phyloP scores from a whole-genome alignment of 331 rosid species.

The Prunus yedoensis region DNA sequence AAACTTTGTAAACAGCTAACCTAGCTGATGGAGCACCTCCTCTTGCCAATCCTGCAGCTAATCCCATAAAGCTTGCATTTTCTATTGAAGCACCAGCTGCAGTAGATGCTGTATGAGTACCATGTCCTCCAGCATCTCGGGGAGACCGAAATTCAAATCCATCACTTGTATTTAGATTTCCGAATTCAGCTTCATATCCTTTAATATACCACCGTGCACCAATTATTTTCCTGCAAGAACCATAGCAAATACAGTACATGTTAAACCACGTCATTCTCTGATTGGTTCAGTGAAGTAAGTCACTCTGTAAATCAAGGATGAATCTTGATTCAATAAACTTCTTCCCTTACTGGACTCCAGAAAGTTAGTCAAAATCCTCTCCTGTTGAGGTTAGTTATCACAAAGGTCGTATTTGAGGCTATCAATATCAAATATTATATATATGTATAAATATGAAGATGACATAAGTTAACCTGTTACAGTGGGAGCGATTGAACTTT shows the following conservation, averaged over 20 bases:
- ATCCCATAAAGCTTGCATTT: slow-evolving; percentile 48
- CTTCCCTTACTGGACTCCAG: neutral
- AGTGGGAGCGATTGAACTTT: slow-evolving; percentile 39
- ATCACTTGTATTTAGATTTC: slow-evolving; percentile 44
- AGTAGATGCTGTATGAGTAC: slow-evolving; percentile 66
- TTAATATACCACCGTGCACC: slow-evolving; percentile 70
- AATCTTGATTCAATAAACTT: neutral
- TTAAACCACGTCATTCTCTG: neutral
- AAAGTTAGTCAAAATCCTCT: neutral
- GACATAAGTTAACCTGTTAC: slow-evolving; percentile 42
- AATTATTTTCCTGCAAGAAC: slow-evolving; percentile 53
- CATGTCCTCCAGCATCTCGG: slow-evolving; percentile 60
- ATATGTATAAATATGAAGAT: neutral
- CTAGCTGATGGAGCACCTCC: slow-evolving; percentile 71
- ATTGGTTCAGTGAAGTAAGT: neutral
- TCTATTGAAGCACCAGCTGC: slow-evolving; percentile 51
- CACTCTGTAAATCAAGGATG: neutral
- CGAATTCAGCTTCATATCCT: slow-evolving; percentile 71
- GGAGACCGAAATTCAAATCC: slow-evolving; percentile 51
- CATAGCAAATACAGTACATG: neutral
- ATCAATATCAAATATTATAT: neutral
- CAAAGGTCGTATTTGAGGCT: neutral
- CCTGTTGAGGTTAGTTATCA: neutral
- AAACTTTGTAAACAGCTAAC: slow-evolving; percentile 57
- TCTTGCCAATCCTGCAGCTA: slow-evolving; percentile 52